A percentile compares a stretch with the other conserved stretches of the same genome.
Conservation (phyloP, 345 rosid genomes). For the Eucalyptus sp. region DNA sequence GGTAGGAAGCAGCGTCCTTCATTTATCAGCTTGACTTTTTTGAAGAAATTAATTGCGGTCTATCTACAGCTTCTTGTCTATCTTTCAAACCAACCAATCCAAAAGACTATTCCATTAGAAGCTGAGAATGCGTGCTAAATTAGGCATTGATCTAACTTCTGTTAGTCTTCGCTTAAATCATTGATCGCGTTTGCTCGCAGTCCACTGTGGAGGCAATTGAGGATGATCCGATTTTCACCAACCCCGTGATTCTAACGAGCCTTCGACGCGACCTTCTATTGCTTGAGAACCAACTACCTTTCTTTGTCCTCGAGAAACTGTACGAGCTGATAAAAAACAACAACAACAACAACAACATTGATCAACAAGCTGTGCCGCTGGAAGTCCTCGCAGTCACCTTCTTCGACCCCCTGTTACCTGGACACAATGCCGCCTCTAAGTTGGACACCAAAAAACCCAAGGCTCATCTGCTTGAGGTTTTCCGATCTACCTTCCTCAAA, state of each 20-base stretch:
- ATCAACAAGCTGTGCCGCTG: background rate
- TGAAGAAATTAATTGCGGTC: background rate
- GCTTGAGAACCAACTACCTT: slow-evolving; percentile 4
- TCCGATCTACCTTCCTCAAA: background rate
- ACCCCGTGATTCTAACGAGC: background rate
- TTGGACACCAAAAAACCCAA: background rate
- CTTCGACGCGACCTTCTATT: background rate
- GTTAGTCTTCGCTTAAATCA: background rate
- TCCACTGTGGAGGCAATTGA: background rate
- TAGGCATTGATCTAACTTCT: background rate
- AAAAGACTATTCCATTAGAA: background rate
- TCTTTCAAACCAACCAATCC: background rate
- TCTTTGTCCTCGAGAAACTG: background rate
- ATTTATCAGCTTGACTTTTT: background rate
- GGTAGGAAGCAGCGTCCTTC: background rate
- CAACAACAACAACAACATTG: background rate
- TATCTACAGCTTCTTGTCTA: background rate
- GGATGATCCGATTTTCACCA: background rate
- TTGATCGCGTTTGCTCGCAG: background rate
- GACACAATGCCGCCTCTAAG: background rate
- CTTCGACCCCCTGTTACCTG: background rate
- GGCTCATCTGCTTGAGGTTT: background rate
- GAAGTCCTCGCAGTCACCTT: background rate
- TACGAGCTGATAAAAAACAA: background rate
- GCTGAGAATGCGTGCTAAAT: background rate